phyloP scores from a whole-genome alignment of 331 rosid species.

The Pyrus hybrid region DNA sequence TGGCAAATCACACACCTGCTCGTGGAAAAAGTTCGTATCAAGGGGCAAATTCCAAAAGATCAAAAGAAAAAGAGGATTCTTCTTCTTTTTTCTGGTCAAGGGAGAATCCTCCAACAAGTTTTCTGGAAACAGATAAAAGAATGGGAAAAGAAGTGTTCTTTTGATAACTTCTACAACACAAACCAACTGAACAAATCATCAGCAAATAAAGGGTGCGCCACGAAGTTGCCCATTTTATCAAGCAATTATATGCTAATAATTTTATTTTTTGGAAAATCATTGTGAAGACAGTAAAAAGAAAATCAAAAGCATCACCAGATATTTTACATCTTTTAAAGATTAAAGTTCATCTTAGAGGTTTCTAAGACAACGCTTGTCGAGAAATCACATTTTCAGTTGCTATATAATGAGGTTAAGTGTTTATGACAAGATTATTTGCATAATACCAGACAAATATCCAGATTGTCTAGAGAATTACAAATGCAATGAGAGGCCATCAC shows the following conservation, averaged over 20 bases:
- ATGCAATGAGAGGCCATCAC: not conserved
- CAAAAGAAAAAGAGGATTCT: not conserved
- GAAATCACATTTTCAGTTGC: not conserved
- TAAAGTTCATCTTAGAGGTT: not conserved
- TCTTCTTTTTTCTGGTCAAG: too few species aligned
- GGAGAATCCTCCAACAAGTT: not conserved
- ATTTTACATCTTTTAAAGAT: not conserved
- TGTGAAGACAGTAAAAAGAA: not conserved
- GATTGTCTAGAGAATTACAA: not conserved
- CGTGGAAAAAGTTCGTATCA: not conserved
- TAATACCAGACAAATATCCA: not conserved
- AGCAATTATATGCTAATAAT: not conserved
- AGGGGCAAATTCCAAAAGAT: not conserved
- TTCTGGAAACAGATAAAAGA: too few species aligned
- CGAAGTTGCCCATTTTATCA: not conserved
- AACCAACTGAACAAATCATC: not conserved
- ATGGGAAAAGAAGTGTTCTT: too few species aligned
- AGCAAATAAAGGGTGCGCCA: not conserved
- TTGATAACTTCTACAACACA: not conserved
- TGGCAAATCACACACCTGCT: conserved; percentile 88
- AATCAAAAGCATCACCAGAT: not conserved
- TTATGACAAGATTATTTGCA: not conserved
- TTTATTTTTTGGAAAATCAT: not conserved
- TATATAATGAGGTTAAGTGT: not conserved
- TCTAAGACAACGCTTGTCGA: not conserved